phyloP scores from a whole-genome alignment of 1,139 yeast genomes.

The Diutina neorugosa region DNA sequence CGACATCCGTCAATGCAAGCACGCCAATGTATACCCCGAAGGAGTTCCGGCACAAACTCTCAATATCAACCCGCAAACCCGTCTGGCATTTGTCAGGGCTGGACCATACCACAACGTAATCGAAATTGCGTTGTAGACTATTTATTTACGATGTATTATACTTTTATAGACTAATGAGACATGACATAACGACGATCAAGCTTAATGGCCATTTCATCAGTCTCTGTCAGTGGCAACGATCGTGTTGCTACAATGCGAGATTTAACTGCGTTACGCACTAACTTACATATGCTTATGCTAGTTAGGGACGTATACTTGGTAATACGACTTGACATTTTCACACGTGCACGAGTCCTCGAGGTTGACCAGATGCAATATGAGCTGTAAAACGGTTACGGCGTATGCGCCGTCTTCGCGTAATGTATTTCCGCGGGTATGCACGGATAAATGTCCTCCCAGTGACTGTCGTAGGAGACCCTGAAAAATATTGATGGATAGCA shows the following conservation, averaged over 20 bases:
- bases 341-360: background rate
- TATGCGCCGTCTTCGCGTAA: background rate
- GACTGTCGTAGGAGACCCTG: background rate
- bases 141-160: conserved; percentile 5
- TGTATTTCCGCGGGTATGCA: background rate
- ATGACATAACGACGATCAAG: background rate
- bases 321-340: background rate
- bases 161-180: conserved; percentile 1
- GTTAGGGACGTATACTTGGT: background rate
- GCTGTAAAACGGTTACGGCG: background rate
- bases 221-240: no score
- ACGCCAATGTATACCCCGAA: conserved; percentile 47
- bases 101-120: conserved; percentile 42
- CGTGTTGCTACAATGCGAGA: background rate
- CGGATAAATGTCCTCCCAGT: background rate
- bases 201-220: no score
- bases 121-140: conserved; percentile 35
- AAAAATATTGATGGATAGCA: no score
- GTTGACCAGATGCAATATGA: background rate
- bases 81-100: conserved; percentile 47
- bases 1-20: conserved; percentile 59
- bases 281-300: background rate
- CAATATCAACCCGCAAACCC: conserved; percentile 36
- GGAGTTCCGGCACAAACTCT: conserved; percentile 43
- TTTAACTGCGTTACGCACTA: background rate